Conservation (phyloP, 129 eudicot genomes). For the Mikania micrantha region DNA sequence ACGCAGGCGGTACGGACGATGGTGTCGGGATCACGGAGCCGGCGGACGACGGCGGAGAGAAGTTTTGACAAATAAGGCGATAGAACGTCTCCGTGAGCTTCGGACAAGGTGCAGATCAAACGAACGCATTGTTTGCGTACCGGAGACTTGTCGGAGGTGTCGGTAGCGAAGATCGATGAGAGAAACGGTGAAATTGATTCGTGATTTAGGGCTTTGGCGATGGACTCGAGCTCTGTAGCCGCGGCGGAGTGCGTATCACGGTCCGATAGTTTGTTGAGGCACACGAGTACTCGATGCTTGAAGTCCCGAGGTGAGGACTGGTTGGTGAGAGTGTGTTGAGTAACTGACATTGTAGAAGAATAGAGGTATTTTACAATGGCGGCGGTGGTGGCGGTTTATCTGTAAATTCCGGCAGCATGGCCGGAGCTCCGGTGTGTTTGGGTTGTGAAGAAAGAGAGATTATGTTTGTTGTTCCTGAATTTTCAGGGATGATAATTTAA, state of each 20-base stretch:
- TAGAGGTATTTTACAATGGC: neutral
- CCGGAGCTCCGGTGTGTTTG: too few species aligned
- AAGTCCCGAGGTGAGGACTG: conserved; percentile 42
- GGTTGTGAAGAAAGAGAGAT: too few species aligned
- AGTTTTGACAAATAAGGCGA: conserved; percentile 63
- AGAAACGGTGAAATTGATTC: conserved; percentile 50
- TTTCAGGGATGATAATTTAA: too few species aligned
- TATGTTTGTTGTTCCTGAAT: too few species aligned
- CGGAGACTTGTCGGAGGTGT: conserved; percentile 65
- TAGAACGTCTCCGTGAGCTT: conserved; percentile 47
- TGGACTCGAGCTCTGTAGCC: conserved; percentile 64
- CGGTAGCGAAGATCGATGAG: conserved; percentile 60
- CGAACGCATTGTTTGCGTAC: conserved; percentile 63
- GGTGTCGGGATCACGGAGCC: conserved; percentile 65
- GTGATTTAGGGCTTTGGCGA: conserved; percentile 42
- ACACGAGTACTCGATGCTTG: conserved; percentile 57
- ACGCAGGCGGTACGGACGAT: conserved; percentile 62
- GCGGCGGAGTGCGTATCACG: conserved; percentile 78
- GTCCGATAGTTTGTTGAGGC: conserved; percentile 75
- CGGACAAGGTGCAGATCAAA: conserved; percentile 50
- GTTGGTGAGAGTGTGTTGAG: conserved; percentile 25
- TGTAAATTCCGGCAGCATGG: conserved; percentile 43
- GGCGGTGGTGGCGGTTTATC: conserved; percentile 35
- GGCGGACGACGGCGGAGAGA: conserved; percentile 47
- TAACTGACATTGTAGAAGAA: conserved; percentile 25